Base-by-base conservation (phyloP, 225 moss, liverwort and hornwort species). In the Pleurozium schreberi region DNA sequence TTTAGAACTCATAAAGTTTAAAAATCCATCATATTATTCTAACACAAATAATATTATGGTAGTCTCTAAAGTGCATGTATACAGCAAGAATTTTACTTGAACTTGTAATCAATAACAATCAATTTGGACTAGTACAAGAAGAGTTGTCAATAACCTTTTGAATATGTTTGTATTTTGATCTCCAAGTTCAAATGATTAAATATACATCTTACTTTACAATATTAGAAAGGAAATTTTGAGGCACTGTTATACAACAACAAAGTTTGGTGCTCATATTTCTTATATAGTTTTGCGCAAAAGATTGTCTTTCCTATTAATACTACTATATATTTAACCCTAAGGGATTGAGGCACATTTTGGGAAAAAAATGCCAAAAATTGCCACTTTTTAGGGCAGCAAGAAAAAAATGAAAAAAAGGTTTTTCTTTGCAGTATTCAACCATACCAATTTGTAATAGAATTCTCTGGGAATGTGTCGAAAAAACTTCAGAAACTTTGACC, bases 241-340 rank as follows among this genome's bases (percentile, higher is more conserved):
- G 1, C 3, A 12, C 1, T 50, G 5, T 75, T 33, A 1, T 33
- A 50, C 21, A 13, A 21, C 34, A 21, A 22, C 0, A 50, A 50
- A 33, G 7, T 19, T 10, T 75, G 4, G 10, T 52, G 8, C 3
- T 34, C 3, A 13, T 21, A 52, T 1, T 22, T 52, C 14, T 13
- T 14, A 34, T 34, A 22, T 22, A 76, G 2, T 52, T 52, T 52
- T 5, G 13, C 0, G 2, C 14, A 52, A 22, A 52, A 0, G 3
- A 52, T 1, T 8, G 2, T 14, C 1, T 50, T 50, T 33, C 2
- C 1, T 18, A 11, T 1, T 1, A 11, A 0, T 49, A 11, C 4
- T 31, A 7, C 1, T 47, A 12, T 47, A 31, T 74, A 49, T 18
- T 31, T 47, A 28, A n/a, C n/a, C n/a, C n/a, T n/a, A n/a, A n/a